Percentiles rank a stretch among this genome's conserved stretches.
Evolutionary conservation across 2,329 filamentous ascomycete genomes (phyloP).

Genomic region (Ophiostoma australiae): DNA sequence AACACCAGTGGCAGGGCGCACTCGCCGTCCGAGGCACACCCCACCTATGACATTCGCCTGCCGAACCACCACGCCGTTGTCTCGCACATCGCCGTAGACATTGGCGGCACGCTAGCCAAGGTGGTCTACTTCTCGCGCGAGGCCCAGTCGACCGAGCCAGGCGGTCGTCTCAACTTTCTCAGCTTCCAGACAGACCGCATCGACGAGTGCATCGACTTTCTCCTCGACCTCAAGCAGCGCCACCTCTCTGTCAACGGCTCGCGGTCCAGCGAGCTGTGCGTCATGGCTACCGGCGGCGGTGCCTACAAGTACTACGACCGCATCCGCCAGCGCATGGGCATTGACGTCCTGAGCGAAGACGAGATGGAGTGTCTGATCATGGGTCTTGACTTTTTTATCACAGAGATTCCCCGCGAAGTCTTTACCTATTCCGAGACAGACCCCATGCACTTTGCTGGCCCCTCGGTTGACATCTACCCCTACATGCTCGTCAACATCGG

Average conservation of each 20-base stretch:
- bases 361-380: conserved; percentile 99
- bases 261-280: conserved; percentile 66
- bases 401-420: conserved; percentile 92
- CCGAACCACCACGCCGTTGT: conserved; percentile 93
- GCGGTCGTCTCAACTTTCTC: conserved; percentile 88
- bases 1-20: conserved; percentile 28
- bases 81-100: conserved; percentile 95
- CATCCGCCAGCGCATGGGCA: conserved; percentile 74
- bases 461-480: conserved; percentile 67
- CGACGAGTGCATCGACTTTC: conserved; percentile 87
- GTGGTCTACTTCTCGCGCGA: conserved; percentile 96
- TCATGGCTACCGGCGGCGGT: conserved; percentile 94
- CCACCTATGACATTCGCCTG: conserved; percentile 89
- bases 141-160: conserved; percentile 69
- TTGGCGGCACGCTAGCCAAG: conserved; percentile 92
- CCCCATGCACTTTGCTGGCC: conserved; percentile 81
- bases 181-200: conserved; percentile 95
- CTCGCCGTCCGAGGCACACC: conserved; percentile 46
- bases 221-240: conserved; percentile 77
- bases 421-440: conserved; percentile 92
- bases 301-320: conserved; percentile 96
- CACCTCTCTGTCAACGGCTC: conserved; percentile 77
- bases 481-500: conserved; percentile 98
- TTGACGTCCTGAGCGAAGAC: conserved; percentile 86
- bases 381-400: conserved; percentile 97